phyloP scores from a whole-genome alignment of 73 alveolate species.

The Paramecium sonneborni region DNA sequence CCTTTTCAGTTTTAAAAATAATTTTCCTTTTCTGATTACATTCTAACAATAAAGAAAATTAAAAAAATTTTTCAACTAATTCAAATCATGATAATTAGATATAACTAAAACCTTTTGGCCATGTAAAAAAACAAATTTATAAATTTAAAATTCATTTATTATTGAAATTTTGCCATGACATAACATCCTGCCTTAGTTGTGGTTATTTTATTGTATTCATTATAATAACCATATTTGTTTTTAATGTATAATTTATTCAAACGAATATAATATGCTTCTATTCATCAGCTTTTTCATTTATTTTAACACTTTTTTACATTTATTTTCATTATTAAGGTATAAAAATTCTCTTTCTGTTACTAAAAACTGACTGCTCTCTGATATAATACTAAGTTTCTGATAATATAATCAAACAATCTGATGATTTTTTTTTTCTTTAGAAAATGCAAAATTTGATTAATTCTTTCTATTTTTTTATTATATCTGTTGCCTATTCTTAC shows the following conservation, averaged over 20 bases:
- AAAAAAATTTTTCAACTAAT: too few relatives aligned
- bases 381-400: neutral
- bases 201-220: neutral
- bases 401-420: neutral
- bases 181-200: neutral
- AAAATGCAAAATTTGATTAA: neutral
- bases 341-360: neutral
- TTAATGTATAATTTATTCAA: neutral
- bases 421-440: neutral
- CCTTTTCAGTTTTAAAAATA: too few relatives aligned
- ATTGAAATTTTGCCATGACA: neutral
- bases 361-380: slow-evolving; percentile 4
- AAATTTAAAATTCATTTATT: too few relatives aligned
- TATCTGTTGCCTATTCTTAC: neutral
- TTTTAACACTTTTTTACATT: neutral
- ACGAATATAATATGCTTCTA: neutral
- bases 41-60: too few relatives aligned
- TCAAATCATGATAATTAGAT: too few relatives aligned
- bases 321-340: neutral
- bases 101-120: too few relatives aligned
- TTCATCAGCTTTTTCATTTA: neutral
- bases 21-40: too few relatives aligned
- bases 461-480: neutral
- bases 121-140: too few relatives aligned
- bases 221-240: neutral